Base-by-base conservation (phyloP, 257 asterid species). In the Fraxinus americana region DNA sequence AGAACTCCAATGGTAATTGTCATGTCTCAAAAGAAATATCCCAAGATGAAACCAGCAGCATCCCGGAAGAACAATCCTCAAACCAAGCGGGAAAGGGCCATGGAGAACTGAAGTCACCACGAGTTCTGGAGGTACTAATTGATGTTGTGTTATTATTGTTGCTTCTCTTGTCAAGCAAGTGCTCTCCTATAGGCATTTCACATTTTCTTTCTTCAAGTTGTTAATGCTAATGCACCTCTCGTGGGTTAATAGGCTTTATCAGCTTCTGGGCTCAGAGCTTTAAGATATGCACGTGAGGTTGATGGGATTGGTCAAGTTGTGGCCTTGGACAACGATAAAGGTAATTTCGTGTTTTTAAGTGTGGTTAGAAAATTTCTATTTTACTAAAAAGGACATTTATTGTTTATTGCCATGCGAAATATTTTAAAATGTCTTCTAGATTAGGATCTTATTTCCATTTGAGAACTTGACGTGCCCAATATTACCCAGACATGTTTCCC, bases 251-350 rank as follows among this genome's bases (percentile, higher is more conserved):
- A 96, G 99, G 99, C 99, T 32, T 77, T 96, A 78, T 93, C 98
- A 14, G 99, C 99, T 81, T 96, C 99, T 67, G 99, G 99, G 39
- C 92, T 96, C 78, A 88, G 99, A 84, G 93, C 99, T 79, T 78
- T 96, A 59, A 90, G 99, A 86, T 93, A 93, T 87, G 99, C 98
- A 8, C 96, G 94, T 65, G 99, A 96, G 89, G 83, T 92, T 3
- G 97, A 96, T 80, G 98, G 94, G 78, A 89, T 96, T 75, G 93
- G 92, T 72, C 91, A 93, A 86, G 99, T 96, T 82, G 94, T 92
- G 83, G 98, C 99, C 81, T 72, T 92, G 81, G 99, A 93, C 86
- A 92, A 93, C 83, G 99, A 96, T 80, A 82, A 86, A 87, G 97
- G 99, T 90, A 88, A 36, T 17, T 77, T 45, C 19, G n/a, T 27